Base-by-base conservation (phyloP, 345 rosid species). In the Eutrema heterophyllum region DNA sequence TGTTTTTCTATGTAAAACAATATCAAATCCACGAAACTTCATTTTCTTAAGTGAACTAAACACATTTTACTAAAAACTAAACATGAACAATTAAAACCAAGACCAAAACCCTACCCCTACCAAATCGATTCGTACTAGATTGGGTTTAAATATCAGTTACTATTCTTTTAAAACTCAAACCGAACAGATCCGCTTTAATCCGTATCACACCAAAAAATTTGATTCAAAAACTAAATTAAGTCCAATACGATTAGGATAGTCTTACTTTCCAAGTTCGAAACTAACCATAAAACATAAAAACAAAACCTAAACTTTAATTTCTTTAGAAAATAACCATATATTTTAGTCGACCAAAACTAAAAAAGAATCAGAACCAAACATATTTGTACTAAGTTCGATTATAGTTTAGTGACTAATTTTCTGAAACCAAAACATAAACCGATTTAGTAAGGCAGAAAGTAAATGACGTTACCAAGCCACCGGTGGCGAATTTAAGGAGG, bases 401-500 rank as follows among this genome's bases (percentile, higher is more conserved):
- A 38, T 30, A 30, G 33, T 5, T 30, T 30, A 30, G 33, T 30
- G 5, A 30, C 33, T n/a, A 12, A 9, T 32, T 33, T 55, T 33
- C 14, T 33, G 15, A 56, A 55, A n/a, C 29, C 29, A 57, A 16
- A 16, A 36, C 15, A 26, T 27, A 35, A 59, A 18, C 60, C 43
- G 13, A 27, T 11, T 48, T 5, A 70, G 36, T 21, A 21, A 7
- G 48, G 3, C 26, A 46, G 2, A 15, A 62, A 43, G 77, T 54
- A 65, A 70, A 48, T 14, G 45, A 67, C 36, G 60, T 67, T 72
- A 92, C 98, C 94, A 77, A 8, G 81, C 90, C 91, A 68, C 81
- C 78, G 70, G 96, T 92, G 80, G 83, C 73, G 70, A 88, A 87
- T 82, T 78, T 82, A 44, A 92, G 98, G 70, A 92, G 92, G 80